These are phyloP conservation scores for Asclepias syriaca DNA, from an alignment of 257 asterid species.

Conservation along the genomic window DNA sequence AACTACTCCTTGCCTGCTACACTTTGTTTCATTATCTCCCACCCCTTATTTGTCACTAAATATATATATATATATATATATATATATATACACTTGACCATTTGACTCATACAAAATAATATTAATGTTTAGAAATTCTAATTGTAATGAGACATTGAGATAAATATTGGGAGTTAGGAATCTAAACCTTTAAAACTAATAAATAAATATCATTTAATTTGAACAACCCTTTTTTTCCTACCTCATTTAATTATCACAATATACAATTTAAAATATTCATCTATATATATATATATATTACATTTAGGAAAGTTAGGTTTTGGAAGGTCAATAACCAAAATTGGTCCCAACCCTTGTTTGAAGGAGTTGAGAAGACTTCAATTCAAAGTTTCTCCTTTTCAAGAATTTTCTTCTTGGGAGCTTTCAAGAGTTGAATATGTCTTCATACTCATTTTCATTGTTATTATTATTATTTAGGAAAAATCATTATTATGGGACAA, in stretches of 20 bases:
- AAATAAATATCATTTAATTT: background rate
- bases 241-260: background rate
- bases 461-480: no score
- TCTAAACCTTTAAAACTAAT: background rate
- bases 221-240: slow-evolving; percentile 4
- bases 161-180: background rate
- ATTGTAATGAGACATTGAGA: background rate
- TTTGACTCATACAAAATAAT: no score
- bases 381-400: background rate
- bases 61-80: no score
- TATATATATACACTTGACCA: no score
- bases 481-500: no score
- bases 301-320: slow-evolving; percentile 2
- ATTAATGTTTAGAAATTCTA: background rate
- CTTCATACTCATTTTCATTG: background rate
- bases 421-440: background rate
- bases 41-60: no score
- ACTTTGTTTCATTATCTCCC: background rate
- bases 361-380: background rate
- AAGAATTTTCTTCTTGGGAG: background rate
- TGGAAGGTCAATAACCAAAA: background rate
- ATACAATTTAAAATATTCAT: background rate
- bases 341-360: background rate
- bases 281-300: background rate
- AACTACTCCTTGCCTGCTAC: no score